A percentile compares a stretch with the other conserved stretches of the same genome.
Evolutionary conservation across 441 rosid genomes (phyloP).

Genomic region (Aleurites moluccanus): DNA sequence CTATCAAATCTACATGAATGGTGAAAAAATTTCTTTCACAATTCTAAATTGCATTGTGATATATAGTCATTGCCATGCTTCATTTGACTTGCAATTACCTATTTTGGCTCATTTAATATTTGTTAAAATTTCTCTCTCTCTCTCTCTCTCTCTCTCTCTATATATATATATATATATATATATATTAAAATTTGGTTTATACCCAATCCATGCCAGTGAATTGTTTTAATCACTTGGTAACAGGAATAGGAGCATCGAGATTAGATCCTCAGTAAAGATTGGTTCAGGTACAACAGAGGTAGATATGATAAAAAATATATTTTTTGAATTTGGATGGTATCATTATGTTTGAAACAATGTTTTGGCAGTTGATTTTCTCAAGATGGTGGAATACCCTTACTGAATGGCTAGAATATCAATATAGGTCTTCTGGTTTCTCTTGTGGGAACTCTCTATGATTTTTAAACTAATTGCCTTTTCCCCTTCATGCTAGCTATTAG

Average conservation of each 20-base stretch:
- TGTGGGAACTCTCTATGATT: constrained; percentile 1
- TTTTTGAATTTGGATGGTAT: background rate
- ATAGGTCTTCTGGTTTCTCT: background rate
- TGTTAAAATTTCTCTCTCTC: background rate
- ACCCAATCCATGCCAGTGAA: background rate
- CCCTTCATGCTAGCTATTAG: background rate
- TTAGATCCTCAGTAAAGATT: constrained; percentile 66
- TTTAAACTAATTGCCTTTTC: background rate
- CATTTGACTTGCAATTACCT: background rate
- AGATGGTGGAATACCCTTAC: background rate
- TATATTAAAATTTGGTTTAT: background rate
- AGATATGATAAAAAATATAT: constrained; percentile 13
- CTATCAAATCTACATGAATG: background rate
- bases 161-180: too few species aligned
- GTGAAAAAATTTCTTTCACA: background rate
- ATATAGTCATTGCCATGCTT: background rate
- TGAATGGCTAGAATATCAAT: background rate
- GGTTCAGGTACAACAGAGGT: constrained; percentile 87
- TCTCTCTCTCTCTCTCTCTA: background rate
- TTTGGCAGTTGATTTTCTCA: background rate
- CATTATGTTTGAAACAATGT: background rate
- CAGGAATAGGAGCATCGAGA: constrained; percentile 65
- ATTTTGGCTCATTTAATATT: background rate
- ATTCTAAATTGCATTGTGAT: background rate
- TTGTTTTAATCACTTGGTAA: constrained; percentile 17